Evolutionary conservation across 768 basidiomycete species (phyloP), one percentile per base, ranked within the genome.

Genomic region (Rhodotorula graminis): DNA sequence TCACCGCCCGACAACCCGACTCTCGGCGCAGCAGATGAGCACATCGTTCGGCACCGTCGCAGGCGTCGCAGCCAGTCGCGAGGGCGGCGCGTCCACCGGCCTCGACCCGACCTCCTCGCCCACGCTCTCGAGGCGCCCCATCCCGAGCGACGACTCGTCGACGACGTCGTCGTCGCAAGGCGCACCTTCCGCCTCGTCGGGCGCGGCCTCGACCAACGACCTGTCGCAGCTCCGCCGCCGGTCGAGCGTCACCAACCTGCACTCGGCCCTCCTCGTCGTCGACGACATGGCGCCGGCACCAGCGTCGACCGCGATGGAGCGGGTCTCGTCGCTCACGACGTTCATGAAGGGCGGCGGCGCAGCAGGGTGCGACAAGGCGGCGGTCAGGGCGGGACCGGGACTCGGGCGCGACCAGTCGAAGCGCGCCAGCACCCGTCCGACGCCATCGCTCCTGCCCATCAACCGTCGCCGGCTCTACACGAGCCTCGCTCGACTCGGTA

Each of bases 291-390:
- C 37, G 5, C n/a, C 12, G 40, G 21, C n/a, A 21, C 55, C 53
- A 14, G 8, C 49, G 42, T 44, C 62, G 21, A n/a, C 29, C 15
- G 59, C 40, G 0, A 65, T 70, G 69, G 63, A 70, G 37, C 57
- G 69, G 25, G 57, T 40, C 6, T 11, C 57, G 23, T 60, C 58
- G 27, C 29, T 70, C 29, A 70, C 69, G 23, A 53, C 63, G n/a
- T 70, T 64, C 64, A 70, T 70, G 69, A 37, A 27, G 3, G 40
- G 49, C 7, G 68, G 53, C 9, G 52, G 40, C 29, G 9, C 29
- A 9, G n/a, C 31, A 9, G 9, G 19, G 29, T 5, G 0, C 11
- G 11, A 29, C 2, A 29, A 47, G 9, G 21, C 10, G 14, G 50
- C 18, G 21, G 44, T 9, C 42, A 9, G 42, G n/a, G 21, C 46